Conservation (phyloP, 2,329 filamentous ascomycete genomes). For the Endothia cerciana region DNA sequence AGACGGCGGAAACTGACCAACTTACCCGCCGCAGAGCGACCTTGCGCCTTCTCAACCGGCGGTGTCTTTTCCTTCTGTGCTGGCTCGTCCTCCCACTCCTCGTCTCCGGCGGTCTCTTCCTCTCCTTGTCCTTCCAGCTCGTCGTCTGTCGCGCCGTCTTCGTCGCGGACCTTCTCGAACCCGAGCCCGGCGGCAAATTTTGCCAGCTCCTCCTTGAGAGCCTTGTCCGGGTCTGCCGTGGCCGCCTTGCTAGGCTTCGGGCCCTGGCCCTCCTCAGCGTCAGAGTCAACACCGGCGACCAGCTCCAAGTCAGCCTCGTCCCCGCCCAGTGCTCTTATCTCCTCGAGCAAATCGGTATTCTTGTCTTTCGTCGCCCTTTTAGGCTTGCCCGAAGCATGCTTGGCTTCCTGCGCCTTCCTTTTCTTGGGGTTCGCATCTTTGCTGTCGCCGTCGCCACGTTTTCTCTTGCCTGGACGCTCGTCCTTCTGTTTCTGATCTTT, state of each 20-base stretch:
- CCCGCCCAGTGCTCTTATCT: conserved; percentile 68
- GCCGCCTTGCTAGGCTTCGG: conserved; percentile 33
- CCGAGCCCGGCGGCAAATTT: conserved; percentile 56
- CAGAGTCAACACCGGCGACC: conserved; percentile 58
- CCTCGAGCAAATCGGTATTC: conserved; percentile 53
- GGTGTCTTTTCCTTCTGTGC: conserved; percentile 38
- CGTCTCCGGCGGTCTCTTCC: conserved; percentile 37
- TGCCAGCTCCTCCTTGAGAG: conserved; percentile 53
- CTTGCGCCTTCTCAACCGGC: conserved; percentile 36
- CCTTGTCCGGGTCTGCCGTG: conserved; percentile 33
- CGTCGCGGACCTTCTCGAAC: conserved; percentile 48
- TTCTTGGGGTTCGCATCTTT: conserved; percentile 38
- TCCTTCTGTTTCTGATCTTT: conserved; percentile 34
- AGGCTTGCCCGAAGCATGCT: conserved; percentile 35
- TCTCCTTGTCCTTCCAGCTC: conserved; percentile 41
- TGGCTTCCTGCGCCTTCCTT: conserved; percentile 35
- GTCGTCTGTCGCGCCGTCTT: conserved; percentile 44
- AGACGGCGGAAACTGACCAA: conserved; percentile 47
- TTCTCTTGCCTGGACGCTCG: conserved; percentile 42
- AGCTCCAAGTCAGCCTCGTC: conserved; percentile 67
- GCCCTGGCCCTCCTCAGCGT: conserved; percentile 48
- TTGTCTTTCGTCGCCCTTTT: conserved; percentile 25
- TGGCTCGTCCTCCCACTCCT: conserved; percentile 34
- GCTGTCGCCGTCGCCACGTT: conserved; percentile 39
- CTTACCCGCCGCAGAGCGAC: conserved; percentile 35